Conservation (phyloP, 805 yeast genomes). For the Saturnispora hagleri region DNA sequence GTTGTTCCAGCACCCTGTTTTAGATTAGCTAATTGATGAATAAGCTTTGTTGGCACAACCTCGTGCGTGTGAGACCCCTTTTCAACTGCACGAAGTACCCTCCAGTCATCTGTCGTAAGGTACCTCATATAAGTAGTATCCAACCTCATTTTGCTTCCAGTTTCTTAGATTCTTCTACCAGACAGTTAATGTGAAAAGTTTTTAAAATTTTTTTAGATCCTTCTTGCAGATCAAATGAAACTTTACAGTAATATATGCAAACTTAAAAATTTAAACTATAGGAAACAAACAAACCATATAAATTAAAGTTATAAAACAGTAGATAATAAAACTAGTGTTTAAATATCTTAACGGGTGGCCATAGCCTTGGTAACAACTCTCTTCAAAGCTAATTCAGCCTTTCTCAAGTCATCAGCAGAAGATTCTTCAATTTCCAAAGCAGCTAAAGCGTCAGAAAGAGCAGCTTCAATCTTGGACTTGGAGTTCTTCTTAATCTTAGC, state of each 20-base stretch:
- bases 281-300: constrained; percentile 3
- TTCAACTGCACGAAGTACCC: constrained; percentile 82
- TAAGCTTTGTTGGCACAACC: constrained; percentile 82
- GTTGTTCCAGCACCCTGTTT: constrained; percentile 63
- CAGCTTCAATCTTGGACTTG: constrained; percentile 94
- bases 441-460: constrained; percentile 96
- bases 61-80: constrained; percentile 89
- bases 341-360: constrained; percentile 76
- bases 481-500: constrained; percentile 96
- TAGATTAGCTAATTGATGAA: constrained; percentile 70
- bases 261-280: constrained; percentile 7
- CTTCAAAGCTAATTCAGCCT: constrained; percentile 98
- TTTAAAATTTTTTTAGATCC: neutral
- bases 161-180: neutral
- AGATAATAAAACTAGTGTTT: neutral
- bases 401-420: constrained; percentile 94
- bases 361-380: constrained; percentile 99
- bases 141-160: constrained; percentile 51
- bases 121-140: constrained; percentile 93
- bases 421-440: constrained; percentile 96
- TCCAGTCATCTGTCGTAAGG: constrained; percentile 81
- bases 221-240: neutral
- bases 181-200: neutral
- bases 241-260: neutral
- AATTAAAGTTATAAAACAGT: constrained; percentile 3